These are phyloP conservation scores for Cordyceps pruinosa DNA, from an alignment of 2,329 filamentous ascomycete genomes.

Conservation along the genomic window DNA sequence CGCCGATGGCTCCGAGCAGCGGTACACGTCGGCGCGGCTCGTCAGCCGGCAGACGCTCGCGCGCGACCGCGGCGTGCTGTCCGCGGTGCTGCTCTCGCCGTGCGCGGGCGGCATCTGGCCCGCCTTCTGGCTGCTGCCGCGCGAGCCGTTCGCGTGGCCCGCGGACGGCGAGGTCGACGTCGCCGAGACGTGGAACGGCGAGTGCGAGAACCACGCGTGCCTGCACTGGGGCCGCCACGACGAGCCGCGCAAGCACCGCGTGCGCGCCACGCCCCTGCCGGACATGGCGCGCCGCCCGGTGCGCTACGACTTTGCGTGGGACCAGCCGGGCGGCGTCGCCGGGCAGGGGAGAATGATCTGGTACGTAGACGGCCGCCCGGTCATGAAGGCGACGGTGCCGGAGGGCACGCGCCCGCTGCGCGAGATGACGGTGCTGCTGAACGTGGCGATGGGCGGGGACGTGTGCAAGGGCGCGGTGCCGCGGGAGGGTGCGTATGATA, in stretches of 20 bases:
- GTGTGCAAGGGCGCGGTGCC: constrained; percentile 48
- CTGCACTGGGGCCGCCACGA: constrained; percentile 53
- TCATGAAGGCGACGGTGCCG: constrained; percentile 51
- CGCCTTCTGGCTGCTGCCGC: constrained; percentile 54
- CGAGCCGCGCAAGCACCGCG: constrained; percentile 50
- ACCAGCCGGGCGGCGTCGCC: constrained; percentile 35
- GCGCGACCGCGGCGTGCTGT: constrained; percentile 44
- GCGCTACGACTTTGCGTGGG: constrained; percentile 51
- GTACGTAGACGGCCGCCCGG: constrained; percentile 50
- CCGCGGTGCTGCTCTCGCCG: constrained; percentile 44
- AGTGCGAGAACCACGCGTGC: constrained; percentile 47
- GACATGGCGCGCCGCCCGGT: constrained; percentile 41
- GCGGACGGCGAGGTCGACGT: constrained; percentile 55
- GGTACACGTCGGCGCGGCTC: constrained; percentile 48
- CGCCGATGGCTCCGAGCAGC: too few species aligned
- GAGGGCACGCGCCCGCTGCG: constrained; percentile 45
- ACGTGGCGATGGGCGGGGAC: constrained; percentile 56
- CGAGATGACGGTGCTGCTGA: constrained; percentile 50
- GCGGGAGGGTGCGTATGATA: constrained; percentile 47
- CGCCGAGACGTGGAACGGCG: constrained; percentile 55
- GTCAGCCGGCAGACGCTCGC: constrained; percentile 45
- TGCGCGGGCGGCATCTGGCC: constrained; percentile 53
- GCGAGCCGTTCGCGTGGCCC: constrained; percentile 52
- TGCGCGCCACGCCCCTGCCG: constrained; percentile 42
- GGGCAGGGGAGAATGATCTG: constrained; percentile 45